These are phyloP conservation scores for Suillus sp. DNA, from an alignment of 768 basidiomycete genomes.

Conservation along the genomic window DNA sequence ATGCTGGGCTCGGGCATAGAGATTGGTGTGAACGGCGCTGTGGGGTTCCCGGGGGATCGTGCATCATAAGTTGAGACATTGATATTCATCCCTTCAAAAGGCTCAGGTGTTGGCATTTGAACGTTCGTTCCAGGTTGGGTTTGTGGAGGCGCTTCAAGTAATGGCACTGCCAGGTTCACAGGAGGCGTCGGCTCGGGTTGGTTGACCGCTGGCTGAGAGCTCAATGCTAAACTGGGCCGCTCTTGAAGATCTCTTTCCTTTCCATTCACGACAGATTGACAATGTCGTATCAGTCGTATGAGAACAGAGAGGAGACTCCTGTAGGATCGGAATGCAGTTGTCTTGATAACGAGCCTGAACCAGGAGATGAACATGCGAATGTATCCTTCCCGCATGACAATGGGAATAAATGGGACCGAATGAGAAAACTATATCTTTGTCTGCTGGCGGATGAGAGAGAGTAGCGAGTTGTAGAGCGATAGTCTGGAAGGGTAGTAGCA, in stretches of 20 bases:
- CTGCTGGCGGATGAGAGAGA: background rate
- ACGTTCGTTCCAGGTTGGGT: slow-evolving; percentile 9
- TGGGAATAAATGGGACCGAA: background rate
- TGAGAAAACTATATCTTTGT: background rate
- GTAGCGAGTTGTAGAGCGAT: background rate
- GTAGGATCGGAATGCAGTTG: background rate
- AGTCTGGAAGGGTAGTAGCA: background rate
- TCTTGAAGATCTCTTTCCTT: background rate
- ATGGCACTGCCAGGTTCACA: background rate
- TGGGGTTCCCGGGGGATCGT: background rate
- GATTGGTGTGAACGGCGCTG: background rate
- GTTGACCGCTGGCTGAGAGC: slow-evolving; percentile 1
- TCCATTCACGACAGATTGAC: background rate
- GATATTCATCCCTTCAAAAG: background rate
- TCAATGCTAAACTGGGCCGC: background rate
- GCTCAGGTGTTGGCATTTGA: background rate
- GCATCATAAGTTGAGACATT: background rate
- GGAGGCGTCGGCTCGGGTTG: background rate
- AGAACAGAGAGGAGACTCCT: background rate
- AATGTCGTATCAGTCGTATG: background rate
- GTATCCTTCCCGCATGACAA: background rate
- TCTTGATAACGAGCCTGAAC: background rate
- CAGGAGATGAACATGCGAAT: slow-evolving; percentile 1
- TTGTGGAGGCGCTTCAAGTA: background rate
- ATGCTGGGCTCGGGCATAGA: slow-evolving; percentile 1